Evolutionary conservation across 164 flowering plant species (phyloP), one percentile per base, ranked within the genome.

Genomic region (Annona squamosa): DNA sequence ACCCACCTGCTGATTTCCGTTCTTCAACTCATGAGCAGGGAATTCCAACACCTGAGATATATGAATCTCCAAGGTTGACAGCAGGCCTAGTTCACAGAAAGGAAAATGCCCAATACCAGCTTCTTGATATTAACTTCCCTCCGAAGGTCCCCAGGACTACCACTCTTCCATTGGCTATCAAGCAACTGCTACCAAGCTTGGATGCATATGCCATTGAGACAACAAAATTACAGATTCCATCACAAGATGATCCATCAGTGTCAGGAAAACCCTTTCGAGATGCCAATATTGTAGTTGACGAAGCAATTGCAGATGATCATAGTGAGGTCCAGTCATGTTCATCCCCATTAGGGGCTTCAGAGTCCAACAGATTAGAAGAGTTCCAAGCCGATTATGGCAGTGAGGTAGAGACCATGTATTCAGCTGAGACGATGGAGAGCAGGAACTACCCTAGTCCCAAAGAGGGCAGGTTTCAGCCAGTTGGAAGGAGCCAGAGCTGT

Each of bases 361-460:
- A 73, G 64, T 63, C 73, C 73, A 66, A 84, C 67, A 91, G 81
- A 61, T 66, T 45, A 13, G 62, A 69, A 73, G 79, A 75, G 63
- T 79, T 72, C 48, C 80, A 68, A 59, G 75, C 71, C 61, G 80
- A 75, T 19, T 85, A 89, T 71, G 84, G 90, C 83, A 93, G 98
- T 63, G 98, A 93, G 45, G 94, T 85, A 42, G 97, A 93, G 79
- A 95, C 96, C 4, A 90, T 93, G 98, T 95, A 93, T 82, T 95
- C 99, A 1, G 99, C 98, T 4, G 97, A 93, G 79, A 93, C 99
- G 9, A 97, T 96, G 74, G 98, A 95, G 84, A 91, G 96, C 80
- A 83, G 97, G 62, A 95, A 95, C 80, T 90, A 87, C 70, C 77
- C 91, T 3, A 88, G 89, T 73, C 98, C 98, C 9, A 85, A 85